Percentiles rank a stretch among this genome's conserved stretches.
phyloP scores from a whole-genome alignment of 495 filamentous ascomycete genomes.

The Penicillium odoratum region DNA sequence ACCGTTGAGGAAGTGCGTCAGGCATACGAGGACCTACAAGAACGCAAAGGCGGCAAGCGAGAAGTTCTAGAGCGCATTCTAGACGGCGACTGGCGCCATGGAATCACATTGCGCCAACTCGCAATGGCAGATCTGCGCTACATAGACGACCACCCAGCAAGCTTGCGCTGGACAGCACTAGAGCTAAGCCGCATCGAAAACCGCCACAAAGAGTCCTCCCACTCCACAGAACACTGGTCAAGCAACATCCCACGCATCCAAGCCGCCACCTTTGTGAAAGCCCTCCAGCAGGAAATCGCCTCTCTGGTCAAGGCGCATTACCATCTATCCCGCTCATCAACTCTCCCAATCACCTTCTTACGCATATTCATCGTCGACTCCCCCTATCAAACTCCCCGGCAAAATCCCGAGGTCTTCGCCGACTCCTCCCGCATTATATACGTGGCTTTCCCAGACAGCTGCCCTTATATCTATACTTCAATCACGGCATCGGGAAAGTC shows the following conservation, averaged over 20 bases:
- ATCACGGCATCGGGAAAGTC: slow-evolving; percentile 43
- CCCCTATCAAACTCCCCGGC: slow-evolving; percentile 61
- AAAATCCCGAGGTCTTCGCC: slow-evolving; percentile 42
- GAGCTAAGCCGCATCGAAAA: slow-evolving; percentile 47
- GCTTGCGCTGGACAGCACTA: slow-evolving; percentile 75
- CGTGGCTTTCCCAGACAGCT: slow-evolving; percentile 75
- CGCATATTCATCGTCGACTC: slow-evolving; percentile 74
- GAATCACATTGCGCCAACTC: slow-evolving; percentile 73
- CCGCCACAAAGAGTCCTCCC: slow-evolving; percentile 5
- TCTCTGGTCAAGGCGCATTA: slow-evolving; percentile 81
- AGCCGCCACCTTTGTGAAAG: slow-evolving; percentile 68
- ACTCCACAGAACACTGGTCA: slow-evolving; percentile 36
- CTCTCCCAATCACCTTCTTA: slow-evolving; percentile 66
- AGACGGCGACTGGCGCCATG: slow-evolving; percentile 80
- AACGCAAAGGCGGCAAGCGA: slow-evolving; percentile 65
- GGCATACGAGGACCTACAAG: slow-evolving; percentile 55
- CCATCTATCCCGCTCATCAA: slow-evolving; percentile 63
- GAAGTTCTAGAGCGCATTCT: slow-evolving; percentile 76
- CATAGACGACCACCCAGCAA: slow-evolving; percentile 72
- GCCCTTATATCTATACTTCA: slow-evolving; percentile 73
- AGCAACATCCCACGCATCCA: slow-evolving; percentile 68
- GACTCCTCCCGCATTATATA: slow-evolving; percentile 65
- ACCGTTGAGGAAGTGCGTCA: slow-evolving; percentile 63
- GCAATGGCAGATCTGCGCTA: slow-evolving; percentile 79
- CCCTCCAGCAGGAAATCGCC: slow-evolving; percentile 68